Conservation (phyloP, 2,329 filamentous ascomycete species). For the Geosmithia putterillii region DNA sequence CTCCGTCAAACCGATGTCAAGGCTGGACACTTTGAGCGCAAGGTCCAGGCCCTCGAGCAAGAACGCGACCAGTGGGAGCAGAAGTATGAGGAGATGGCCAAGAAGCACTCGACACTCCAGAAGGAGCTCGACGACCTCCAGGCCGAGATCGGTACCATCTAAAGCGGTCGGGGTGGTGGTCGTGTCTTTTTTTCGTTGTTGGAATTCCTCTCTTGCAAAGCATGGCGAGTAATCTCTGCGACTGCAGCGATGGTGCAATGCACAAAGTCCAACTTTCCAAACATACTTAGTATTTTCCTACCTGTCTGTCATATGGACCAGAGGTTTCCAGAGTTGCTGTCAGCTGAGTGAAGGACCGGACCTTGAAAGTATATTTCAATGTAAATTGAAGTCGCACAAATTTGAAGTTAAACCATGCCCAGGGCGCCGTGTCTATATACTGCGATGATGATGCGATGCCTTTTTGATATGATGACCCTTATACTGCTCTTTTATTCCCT, state of each 20-base stretch:
- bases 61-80: constrained; percentile 88
- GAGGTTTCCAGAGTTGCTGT: neutral
- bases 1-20: constrained; percentile 98
- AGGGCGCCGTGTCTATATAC: constrained; percentile 5
- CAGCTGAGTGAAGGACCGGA: neutral
- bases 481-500: constrained; percentile 1
- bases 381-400: constrained; percentile 15
- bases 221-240: constrained; percentile 3
- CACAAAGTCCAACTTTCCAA: neutral
- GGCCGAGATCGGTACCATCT: constrained; percentile 87
- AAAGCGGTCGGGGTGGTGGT: constrained; percentile 21
- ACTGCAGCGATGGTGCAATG: neutral
- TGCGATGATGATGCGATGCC: neutral
- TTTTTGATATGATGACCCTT: no score
- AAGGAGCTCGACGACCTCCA: constrained; percentile 90
- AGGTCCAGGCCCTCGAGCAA: constrained; percentile 90
- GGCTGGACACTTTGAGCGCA: constrained; percentile 97
- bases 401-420: constrained; percentile 12
- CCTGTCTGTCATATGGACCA: neutral
- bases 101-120: constrained; percentile 74
- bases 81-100: constrained; percentile 96
- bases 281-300: neutral
- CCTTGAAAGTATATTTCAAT: constrained; percentile 8
- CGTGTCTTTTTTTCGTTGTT: constrained; percentile 1
- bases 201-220: constrained; percentile 3